Evolutionary conservation across 495 filamentous ascomycete genomes (phyloP).

Genomic region (Jackrogersella multiformis): DNA sequence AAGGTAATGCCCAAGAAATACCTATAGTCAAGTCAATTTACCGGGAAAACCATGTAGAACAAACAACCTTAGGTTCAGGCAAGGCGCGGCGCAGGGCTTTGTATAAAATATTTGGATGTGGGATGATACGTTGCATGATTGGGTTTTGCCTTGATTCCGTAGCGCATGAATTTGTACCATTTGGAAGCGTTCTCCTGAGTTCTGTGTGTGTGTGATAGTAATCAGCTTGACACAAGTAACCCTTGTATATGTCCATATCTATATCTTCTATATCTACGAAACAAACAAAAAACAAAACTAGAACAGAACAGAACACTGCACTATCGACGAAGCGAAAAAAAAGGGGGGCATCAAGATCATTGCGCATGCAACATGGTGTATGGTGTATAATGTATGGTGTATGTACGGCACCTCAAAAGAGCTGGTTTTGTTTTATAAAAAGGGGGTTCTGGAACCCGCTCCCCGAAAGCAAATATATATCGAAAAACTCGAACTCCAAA

Average conservation of each 20-base stretch:
- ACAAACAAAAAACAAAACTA: too few species aligned
- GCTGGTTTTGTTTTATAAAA: too few species aligned
- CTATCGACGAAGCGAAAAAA: not conserved
- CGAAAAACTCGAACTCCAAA: not conserved
- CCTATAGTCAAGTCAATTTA: constrained; percentile 61
- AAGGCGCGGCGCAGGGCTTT: constrained; percentile 19
- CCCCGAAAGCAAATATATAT: not conserved
- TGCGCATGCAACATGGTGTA: not conserved
- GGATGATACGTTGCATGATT: constrained; percentile 30
- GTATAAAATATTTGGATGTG: constrained; percentile 40
- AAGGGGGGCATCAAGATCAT: not conserved
- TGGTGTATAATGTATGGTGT: too few species aligned
- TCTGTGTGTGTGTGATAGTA: not conserved
- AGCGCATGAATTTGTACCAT: constrained; percentile 27
- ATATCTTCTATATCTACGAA: not conserved
- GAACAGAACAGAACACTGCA: not conserved
- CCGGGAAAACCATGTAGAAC: not conserved
- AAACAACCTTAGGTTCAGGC: not conserved
- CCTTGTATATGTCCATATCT: too few species aligned
- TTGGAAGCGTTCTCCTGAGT: constrained; percentile 11
- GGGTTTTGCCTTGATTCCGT: not conserved
- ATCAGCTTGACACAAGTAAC: not conserved
- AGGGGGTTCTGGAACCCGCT: not conserved
- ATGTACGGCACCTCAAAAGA: too few species aligned
- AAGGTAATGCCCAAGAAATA: constrained; percentile 91